Base-by-base conservation (phyloP, 192 early-diverging fungal genomes). In the Obelidium mucronatum region DNA sequence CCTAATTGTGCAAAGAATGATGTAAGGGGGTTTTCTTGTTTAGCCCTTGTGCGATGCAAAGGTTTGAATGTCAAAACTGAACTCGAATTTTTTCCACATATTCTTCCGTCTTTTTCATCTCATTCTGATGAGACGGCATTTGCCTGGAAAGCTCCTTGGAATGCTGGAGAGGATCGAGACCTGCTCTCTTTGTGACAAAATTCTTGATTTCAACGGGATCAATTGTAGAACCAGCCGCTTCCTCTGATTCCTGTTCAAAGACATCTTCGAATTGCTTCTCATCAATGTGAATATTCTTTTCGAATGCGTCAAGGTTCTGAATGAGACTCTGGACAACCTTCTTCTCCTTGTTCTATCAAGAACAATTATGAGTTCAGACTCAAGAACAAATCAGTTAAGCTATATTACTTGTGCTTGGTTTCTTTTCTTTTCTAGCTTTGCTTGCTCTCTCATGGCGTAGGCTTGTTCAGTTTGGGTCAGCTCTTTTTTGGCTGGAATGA, bases 71-170 rank as follows among this genome's bases (percentile, higher is more conserved):
- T 15, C 31, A 1, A 53, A 22, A 31, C 22, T n/a, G 39, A 59
- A 86, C 84, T 26, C 80, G 58, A 52, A 89, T 85, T 52, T 77
- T 81, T 42, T 83, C 81, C 26, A 88, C 63, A 60, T 83, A 86
- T 24, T 81, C 80, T 34, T 73, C 64, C 6, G 64, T 79, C 70
- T 86, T 78, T 37, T 74, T 56, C 15, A 51, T 35, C 28, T 44
- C 65, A 4, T 75, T 68, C 24, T 84, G 78, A 3, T 59, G 4
- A 11, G 56, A 24, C 4, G 78, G 78, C 44, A 78, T 34, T 1
- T 67, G 31, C 26, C 72, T 19, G 2, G 77, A 58, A n/a, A 86
- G 68, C 63, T 76, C 72, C 53, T 83, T 83, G 17, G 79, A 17
- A 55, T 86, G 87, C 19, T 75, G 40, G 4, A 76, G 54, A 1